Base-by-base conservation (phyloP, 495 filamentous ascomycete species). In the Bombardia bombarda region DNA sequence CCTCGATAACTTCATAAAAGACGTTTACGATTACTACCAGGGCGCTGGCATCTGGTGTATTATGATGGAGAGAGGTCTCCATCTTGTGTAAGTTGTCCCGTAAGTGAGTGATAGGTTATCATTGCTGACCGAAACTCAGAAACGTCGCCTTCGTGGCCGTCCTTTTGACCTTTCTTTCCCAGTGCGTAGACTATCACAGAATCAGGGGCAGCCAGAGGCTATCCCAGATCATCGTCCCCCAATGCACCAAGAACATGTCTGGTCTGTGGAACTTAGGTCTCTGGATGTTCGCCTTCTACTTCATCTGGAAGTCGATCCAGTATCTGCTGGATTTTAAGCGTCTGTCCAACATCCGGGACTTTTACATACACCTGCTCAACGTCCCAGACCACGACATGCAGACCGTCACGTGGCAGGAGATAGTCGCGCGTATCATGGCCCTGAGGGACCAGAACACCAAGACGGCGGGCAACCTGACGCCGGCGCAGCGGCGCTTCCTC, bases 331-430 rank as follows among this genome's bases (percentile, higher is more conserved):
- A 87, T 49, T 71, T 90, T 25, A 82, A 82, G 14, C 75, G 82
- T 17, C 73, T 97, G 13, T 68, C 76, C 50, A 72, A 86, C 23
- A 79, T 95, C 62, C 87, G 89, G 52, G 82, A 92, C 60, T 98
- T 97, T 62, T 98, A 87, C 62, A 64, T 77, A 31, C 78, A 96
- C 55, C 73, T 96, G 6, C 77, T 98, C 13, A 82, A 83, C 23
- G 83, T 98, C 24, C 85, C 86, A 2, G 93, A 97, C 52, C 68
- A 78, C 17, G 93, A 98, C 47, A 93, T 98, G 56, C 93, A 97
- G 63, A 95, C 90, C 0, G 83, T 97, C 24, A 87, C 88, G 7
- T 98, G 92, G 92, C 88, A 96, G 58, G 84, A 93, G 46, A 76
- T 97, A 25, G 90, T 98, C 32, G 83, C 79, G 26, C 83, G 89